phyloP scores from a whole-genome alignment of 2,329 filamentous ascomycete genomes.

The Trichoderma oligosporum region DNA sequence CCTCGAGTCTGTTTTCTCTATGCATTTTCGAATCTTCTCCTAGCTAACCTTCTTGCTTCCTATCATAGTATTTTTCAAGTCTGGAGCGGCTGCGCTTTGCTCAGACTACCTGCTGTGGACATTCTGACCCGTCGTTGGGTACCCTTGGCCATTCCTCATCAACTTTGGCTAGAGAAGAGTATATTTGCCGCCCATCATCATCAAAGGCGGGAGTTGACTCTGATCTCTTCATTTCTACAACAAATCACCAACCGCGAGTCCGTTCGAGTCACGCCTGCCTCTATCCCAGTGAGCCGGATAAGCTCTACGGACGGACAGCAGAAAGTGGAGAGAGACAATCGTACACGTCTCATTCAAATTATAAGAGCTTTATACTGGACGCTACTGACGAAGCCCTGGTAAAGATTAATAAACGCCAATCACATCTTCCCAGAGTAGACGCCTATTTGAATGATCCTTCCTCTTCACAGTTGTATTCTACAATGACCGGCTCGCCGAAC shows the following conservation, averaged over 20 bases:
- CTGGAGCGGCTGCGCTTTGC: slow-evolving; percentile 66
- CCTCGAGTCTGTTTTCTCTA: neutral
- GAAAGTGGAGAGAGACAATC: slow-evolving; percentile 21
- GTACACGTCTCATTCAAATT: slow-evolving; percentile 14
- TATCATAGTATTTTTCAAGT: slow-evolving; percentile 64
- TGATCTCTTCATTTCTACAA: slow-evolving; percentile 9
- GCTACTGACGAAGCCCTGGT: slow-evolving; percentile 29
- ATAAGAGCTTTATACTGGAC: slow-evolving; percentile 54
- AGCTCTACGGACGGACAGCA: neutral
- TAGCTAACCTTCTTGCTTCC: neutral
- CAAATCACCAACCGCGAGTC: neutral
- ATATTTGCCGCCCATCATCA: slow-evolving; percentile 5
- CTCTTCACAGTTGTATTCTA: slow-evolving; percentile 19
- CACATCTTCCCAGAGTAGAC: slow-evolving; percentile 25
- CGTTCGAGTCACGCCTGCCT: slow-evolving; percentile 22
- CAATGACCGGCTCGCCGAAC: slow-evolving; percentile 26
- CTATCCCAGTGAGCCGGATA: neutral
- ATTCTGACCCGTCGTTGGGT: slow-evolving; percentile 28
- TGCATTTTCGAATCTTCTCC: slow-evolving; percentile 6
- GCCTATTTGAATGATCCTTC: neutral
- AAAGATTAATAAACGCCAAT: slow-evolving; percentile 27
- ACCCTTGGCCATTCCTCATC: slow-evolving; percentile 25
- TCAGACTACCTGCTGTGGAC: slow-evolving; percentile 39
- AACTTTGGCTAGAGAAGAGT: slow-evolving; percentile 17
- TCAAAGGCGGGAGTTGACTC: slow-evolving; percentile 15